Evolutionary conservation across 202 grass and related monocot genomes (phyloP).

Genomic region (Musa balbisiana): DNA sequence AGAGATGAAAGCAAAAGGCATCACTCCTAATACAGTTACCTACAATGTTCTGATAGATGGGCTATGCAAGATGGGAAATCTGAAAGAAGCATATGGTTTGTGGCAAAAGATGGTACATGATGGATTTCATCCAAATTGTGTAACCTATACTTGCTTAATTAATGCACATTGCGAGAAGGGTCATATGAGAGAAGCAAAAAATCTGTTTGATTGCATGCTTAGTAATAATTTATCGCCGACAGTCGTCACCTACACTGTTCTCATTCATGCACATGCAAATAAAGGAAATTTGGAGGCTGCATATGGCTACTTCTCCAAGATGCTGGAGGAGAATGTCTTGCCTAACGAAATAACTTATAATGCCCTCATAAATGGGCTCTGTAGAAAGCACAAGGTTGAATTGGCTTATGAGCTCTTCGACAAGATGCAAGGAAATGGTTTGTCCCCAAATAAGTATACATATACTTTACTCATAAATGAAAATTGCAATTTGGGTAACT

Average conservation of each 20-base stretch:
- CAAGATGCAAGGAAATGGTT: conserved; percentile 60
- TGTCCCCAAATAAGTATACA: conserved; percentile 70
- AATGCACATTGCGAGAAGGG: conserved; percentile 63
- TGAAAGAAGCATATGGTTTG: conserved; percentile 46
- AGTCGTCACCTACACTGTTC: conserved; percentile 64
- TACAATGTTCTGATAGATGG: conserved; percentile 91
- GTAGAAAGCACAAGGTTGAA: conserved; percentile 43
- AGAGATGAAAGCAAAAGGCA: conserved; percentile 47
- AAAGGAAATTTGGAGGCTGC: conserved; percentile 52
- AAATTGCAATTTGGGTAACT: conserved; percentile 64
- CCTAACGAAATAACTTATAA: conserved; percentile 87
- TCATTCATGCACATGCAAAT: conserved; percentile 66
- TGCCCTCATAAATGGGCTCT: conserved; percentile 70
- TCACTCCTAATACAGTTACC: conserved; percentile 51
- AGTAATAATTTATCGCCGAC: conserved; percentile 43
- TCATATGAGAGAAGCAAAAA: conserved; percentile 45
- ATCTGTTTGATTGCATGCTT: conserved; percentile 49
- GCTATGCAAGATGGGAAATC: conserved; percentile 59
- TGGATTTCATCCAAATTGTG: conserved; percentile 58
- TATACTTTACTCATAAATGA: conserved; percentile 80
- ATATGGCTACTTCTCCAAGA: conserved; percentile 54
- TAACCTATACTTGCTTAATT: conserved; percentile 93
- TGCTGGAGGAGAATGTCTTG: conserved; percentile 47
- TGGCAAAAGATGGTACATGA: conserved; percentile 55
- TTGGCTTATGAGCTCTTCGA: conserved; percentile 60